A percentile compares a stretch with the other conserved stretches of the same genome.
Conservation (phyloP, 225 moss, liverwort and hornwort species). For the Bryoerythrophyllum caledonicum region DNA sequence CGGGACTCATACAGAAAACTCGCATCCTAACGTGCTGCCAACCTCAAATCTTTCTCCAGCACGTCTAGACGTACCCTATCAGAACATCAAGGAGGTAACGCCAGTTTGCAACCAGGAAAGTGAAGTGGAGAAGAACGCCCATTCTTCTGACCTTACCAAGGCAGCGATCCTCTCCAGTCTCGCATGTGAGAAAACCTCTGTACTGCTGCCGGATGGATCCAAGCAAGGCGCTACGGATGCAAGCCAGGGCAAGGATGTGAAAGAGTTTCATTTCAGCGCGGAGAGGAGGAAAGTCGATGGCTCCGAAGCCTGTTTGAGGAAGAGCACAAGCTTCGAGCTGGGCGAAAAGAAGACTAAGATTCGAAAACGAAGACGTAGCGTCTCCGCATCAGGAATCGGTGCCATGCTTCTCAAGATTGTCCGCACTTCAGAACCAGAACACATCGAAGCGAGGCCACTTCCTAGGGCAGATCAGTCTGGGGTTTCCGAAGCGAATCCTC, state of each 20-base stretch:
- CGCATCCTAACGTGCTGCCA: constrained; percentile 7
- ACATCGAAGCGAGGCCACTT: constrained; percentile 18
- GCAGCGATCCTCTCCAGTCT: constrained; percentile 33
- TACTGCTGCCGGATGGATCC: constrained; percentile 17
- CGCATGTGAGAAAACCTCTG: constrained; percentile 19
- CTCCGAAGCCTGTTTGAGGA: constrained; percentile 24
- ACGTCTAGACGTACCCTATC: constrained; percentile 7
- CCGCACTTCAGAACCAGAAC: constrained; percentile 37
- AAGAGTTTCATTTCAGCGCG: constrained; percentile 11
- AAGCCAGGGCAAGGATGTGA: constrained; percentile 16
- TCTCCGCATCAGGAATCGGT: constrained; percentile 49
- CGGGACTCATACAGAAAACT: not conserved
- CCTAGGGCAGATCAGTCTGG: constrained; percentile 29
- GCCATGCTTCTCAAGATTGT: constrained; percentile 48
- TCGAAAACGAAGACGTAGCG: constrained; percentile 45
- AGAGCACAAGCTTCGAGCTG: constrained; percentile 38
- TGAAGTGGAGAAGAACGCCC: constrained; percentile 9
- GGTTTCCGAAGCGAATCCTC: constrained; percentile 16
- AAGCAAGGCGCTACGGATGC: constrained; percentile 23
- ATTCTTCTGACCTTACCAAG: constrained; percentile 30
- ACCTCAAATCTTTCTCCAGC: constrained; percentile 17
- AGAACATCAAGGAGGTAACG: constrained; percentile 19
- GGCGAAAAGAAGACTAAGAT: constrained; percentile 32
- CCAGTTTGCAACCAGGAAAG: constrained; percentile 10
- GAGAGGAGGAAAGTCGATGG: constrained; percentile 16